Evolutionary conservation across 1,139 yeast genomes (phyloP).

Genomic region (Lodderomyces oxycetoniae): DNA sequence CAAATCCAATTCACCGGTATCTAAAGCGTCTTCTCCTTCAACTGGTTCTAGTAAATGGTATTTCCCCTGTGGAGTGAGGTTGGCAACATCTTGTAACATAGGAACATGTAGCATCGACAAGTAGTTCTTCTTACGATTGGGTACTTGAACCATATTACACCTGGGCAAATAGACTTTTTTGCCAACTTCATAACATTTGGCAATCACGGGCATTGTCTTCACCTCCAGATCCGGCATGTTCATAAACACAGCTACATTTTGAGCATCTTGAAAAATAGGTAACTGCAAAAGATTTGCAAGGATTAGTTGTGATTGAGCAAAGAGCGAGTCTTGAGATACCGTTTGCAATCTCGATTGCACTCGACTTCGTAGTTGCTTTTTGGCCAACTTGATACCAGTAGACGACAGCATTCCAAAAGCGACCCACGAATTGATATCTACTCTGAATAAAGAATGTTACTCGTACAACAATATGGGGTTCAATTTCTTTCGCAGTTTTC

Average conservation of each 20-base stretch:
- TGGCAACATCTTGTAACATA: slow-evolving; percentile 35
- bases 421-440: no score
- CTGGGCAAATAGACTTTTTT: slow-evolving; percentile 50
- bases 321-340: slow-evolving; percentile 15
- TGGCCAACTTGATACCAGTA: slow-evolving; percentile 15
- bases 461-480: no score
- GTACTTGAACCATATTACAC: slow-evolving; percentile 26
- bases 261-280: slow-evolving; percentile 40
- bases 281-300: slow-evolving; percentile 25
- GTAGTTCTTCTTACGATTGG: slow-evolving; percentile 39
- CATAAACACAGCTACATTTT: slow-evolving; percentile 58
- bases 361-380: slow-evolving; percentile 18
- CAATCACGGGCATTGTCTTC: slow-evolving; percentile 49
- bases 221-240: slow-evolving; percentile 63
- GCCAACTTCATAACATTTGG: slow-evolving; percentile 40
- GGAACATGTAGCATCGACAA: slow-evolving; percentile 54
- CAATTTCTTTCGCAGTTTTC: no score
- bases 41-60: slow-evolving; percentile 68
- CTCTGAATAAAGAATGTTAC: no score
- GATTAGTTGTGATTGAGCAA: slow-evolving; percentile 22
- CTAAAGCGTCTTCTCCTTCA: slow-evolving; percentile 32
- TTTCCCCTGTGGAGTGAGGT: slow-evolving; percentile 62
- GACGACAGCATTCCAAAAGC: no score
- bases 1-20: slow-evolving; percentile 52
- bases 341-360: slow-evolving; percentile 17